These are phyloP conservation scores for Suillus variegatus DNA, from an alignment of 768 basidiomycete species.

Conservation along the genomic window DNA sequence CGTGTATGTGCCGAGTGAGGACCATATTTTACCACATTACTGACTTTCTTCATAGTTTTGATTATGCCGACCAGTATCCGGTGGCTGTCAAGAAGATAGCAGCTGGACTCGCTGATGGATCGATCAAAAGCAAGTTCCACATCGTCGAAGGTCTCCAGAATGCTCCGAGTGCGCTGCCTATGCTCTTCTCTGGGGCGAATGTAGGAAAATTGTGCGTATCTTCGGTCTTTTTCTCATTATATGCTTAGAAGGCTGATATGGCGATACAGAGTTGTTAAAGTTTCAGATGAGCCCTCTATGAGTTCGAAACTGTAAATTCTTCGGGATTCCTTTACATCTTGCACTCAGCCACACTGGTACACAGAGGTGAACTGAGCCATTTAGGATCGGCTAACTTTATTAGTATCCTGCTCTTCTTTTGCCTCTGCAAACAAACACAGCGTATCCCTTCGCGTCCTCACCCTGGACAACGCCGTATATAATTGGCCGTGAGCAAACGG, in stretches of 20 bases:
- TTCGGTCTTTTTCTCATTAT: not conserved
- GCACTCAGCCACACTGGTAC: not conserved
- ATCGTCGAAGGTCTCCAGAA: constrained; percentile 74
- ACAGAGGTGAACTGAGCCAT: not conserved
- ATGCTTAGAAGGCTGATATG: constrained; percentile 10
- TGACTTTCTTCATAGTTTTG: constrained; percentile 48
- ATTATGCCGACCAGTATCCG: constrained; percentile 65
- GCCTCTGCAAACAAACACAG: too few species aligned
- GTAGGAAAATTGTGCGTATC: constrained; percentile 67
- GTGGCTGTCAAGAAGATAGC: constrained; percentile 60
- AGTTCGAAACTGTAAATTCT: not conserved
- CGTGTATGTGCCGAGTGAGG: constrained; percentile 48
- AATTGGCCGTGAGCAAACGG: too few species aligned
- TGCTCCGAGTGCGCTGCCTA: constrained; percentile 65
- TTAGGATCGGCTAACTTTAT: not conserved
- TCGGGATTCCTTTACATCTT: not conserved
- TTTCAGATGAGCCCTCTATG: constrained; percentile 43
- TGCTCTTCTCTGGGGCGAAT: constrained; percentile 78
- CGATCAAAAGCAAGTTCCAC: constrained; percentile 81
- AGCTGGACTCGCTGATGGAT: constrained; percentile 59
- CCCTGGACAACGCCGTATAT: too few species aligned
- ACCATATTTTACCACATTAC: not conserved
- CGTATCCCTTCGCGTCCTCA: too few species aligned
- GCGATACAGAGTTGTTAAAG: constrained; percentile 52
- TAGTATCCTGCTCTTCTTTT: not conserved